Evolutionary conservation across 352 stramenopile species (phyloP).

Genomic region (Phytophthora citrophthora): DNA sequence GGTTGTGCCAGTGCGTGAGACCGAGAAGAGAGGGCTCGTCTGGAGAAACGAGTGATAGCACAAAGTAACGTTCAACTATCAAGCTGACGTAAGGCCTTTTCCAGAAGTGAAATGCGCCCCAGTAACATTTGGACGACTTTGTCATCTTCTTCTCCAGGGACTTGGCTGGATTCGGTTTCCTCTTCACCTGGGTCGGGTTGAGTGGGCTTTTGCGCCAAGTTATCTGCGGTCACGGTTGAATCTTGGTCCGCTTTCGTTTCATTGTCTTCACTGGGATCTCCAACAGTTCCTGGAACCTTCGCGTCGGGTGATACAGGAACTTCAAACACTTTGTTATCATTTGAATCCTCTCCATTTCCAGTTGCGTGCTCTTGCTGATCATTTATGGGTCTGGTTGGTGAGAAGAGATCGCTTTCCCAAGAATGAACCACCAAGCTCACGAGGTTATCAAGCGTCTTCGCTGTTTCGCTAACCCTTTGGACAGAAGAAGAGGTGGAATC

Average conservation of each 20-base stretch:
- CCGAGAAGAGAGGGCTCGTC: constrained; percentile 57
- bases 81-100: constrained; percentile 46
- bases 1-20: constrained; percentile 36
- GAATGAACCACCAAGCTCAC: constrained; percentile 59
- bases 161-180: constrained; percentile 13
- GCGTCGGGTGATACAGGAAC: neutral
- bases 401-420: constrained; percentile 46
- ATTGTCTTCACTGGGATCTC: constrained; percentile 4
- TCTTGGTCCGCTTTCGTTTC: neutral
- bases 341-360: neutral
- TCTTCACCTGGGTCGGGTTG: constrained; percentile 15
- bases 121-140: constrained; percentile 51
- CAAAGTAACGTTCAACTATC: constrained; percentile 18
- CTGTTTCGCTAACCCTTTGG: constrained; percentile 13
- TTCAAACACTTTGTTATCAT: neutral
- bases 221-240: neutral
- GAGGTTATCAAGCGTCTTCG: constrained; percentile 44
- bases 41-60: constrained; percentile 53
- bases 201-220: too few species aligned
- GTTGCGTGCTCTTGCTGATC: constrained; percentile 4
- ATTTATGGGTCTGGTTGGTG: neutral
- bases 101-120: constrained; percentile 49
- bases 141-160: constrained; percentile 35
- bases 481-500: constrained; percentile 1
- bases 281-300: neutral